phyloP scores from a whole-genome alignment of 164 flowering plant species.

The Cinnamomum micranthum region DNA sequence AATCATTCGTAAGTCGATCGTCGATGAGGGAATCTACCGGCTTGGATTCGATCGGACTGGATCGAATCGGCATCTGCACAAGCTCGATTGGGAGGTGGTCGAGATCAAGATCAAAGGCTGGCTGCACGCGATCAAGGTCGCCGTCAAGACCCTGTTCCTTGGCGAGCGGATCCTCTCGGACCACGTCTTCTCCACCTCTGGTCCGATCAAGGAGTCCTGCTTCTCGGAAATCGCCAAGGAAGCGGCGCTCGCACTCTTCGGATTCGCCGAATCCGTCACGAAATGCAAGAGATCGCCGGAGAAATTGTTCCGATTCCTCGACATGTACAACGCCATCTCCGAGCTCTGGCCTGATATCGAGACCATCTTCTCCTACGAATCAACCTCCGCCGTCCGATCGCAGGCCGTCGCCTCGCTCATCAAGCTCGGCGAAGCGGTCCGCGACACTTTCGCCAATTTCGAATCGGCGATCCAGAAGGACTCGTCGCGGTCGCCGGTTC shows the following conservation, averaged over 20 bases:
- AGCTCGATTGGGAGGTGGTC: conserved; percentile 49
- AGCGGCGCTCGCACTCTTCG: conserved; percentile 42
- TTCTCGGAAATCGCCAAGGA: conserved; percentile 51
- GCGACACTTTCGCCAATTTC: conserved; percentile 37
- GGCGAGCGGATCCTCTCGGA: conserved; percentile 70
- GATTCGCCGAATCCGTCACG: conserved; percentile 45
- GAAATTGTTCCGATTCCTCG: conserved; percentile 52
- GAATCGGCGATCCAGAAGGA: conserved; percentile 52
- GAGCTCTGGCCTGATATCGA: conserved; percentile 53
- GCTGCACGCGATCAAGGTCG: conserved; percentile 47
- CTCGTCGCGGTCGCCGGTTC: conserved; percentile 29
- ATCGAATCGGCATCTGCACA: conserved; percentile 29
- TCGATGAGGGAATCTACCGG: conserved; percentile 57
- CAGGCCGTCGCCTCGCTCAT: conserved; percentile 42
- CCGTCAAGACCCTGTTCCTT: conserved; percentile 48
- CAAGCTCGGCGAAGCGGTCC: conserved; percentile 38
- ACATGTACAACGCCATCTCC: conserved; percentile 47
- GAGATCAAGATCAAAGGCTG: conserved; percentile 55
- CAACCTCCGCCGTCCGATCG: conserved; percentile 37
- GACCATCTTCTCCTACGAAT: conserved; percentile 49
- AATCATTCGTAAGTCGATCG: conserved; percentile 51
- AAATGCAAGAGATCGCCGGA: conserved; percentile 51
- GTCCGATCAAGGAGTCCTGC: conserved; percentile 50
- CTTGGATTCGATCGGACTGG: conserved; percentile 43
- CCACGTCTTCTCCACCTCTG: conserved; percentile 46